These are phyloP conservation scores for Globisporangium polare DNA, from an alignment of 352 stramenopile species.

Conservation along the genomic window DNA sequence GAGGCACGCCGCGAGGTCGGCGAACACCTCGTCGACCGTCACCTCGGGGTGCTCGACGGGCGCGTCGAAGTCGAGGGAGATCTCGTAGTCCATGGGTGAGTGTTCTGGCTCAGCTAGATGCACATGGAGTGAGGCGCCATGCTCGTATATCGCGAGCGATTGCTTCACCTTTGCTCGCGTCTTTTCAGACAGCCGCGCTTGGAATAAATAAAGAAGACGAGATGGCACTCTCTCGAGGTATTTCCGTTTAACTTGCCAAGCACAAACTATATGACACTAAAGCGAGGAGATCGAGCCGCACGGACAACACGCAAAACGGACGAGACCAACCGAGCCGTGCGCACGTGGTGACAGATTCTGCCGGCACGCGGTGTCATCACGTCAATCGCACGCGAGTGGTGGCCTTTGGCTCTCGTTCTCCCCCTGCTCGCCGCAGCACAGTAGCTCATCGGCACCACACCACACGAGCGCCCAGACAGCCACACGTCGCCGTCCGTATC, in stretches of 20 bases:
- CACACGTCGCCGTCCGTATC: not conserved
- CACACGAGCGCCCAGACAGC: not conserved
- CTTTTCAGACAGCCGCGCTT: not conserved
- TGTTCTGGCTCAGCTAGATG: not conserved
- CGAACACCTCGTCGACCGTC: not conserved
- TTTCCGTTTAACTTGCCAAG: not conserved
- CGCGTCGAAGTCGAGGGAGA: conserved; percentile 16
- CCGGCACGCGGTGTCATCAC: not conserved
- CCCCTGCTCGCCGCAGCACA: not conserved
- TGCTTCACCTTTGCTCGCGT: not conserved
- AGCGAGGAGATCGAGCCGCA: not conserved
- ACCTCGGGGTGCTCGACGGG: not conserved
- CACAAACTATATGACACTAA: not conserved
- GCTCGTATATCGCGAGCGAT: not conserved
- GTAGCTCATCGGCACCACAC: not conserved
- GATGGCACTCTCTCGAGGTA: not conserved
- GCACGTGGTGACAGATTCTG: conserved; percentile 6
- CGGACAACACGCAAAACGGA: not conserved
- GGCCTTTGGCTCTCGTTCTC: not conserved
- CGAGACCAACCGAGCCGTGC: not conserved
- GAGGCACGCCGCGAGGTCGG: not conserved
- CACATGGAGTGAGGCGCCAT: not conserved
- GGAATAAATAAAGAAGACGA: not conserved
- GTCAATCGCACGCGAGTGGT: not conserved
- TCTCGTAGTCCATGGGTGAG: not conserved